Percentiles rank a stretch among this genome's conserved stretches.
These are phyloP conservation scores for Leishmania turanica DNA, from an alignment of 208 protist genomes.

Conservation along the genomic window DNA sequence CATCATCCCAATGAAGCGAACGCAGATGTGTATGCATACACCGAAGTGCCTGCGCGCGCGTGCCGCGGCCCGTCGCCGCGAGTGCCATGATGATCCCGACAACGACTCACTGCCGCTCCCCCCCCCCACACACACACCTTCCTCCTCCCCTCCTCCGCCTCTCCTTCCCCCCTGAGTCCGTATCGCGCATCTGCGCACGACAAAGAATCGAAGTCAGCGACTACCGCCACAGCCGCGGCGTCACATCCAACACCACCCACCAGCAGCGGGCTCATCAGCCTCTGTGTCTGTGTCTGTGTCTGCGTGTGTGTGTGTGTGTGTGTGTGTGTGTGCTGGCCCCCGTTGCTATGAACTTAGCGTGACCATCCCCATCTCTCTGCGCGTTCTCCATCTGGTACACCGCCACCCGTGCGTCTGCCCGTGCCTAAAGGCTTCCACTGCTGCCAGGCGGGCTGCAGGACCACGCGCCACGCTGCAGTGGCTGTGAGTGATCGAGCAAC, in stretches of 20 bases:
- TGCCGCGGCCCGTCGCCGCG: not conserved
- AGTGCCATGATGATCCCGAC: not conserved
- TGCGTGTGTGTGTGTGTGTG: not conserved
- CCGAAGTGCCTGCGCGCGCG: not conserved
- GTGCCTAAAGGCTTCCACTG: not conserved
- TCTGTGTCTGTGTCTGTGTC: not conserved
- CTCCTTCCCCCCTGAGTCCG: not conserved
- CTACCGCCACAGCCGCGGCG: too few species aligned
- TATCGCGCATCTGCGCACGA: not conserved
- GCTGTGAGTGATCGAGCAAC: not conserved
- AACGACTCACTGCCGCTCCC: not conserved
- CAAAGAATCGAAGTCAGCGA: too few species aligned
- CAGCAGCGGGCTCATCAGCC: not conserved
- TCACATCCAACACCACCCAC: not conserved
- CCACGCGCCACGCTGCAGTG: not conserved
- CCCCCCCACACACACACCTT: too few species aligned
- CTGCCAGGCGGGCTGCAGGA: not conserved
- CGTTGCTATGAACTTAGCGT: not conserved
- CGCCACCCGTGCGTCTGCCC: not conserved
- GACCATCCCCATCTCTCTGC: not conserved
- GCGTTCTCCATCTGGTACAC: not conserved
- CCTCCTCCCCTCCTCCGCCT: not conserved
- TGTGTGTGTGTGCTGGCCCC: not conserved
- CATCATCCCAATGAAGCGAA: not conserved
- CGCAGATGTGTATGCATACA: not conserved